These are phyloP conservation scores for Mortierella alpina DNA, from an alignment of 192 early-diverging fungal genomes.

Conservation along the genomic window DNA sequence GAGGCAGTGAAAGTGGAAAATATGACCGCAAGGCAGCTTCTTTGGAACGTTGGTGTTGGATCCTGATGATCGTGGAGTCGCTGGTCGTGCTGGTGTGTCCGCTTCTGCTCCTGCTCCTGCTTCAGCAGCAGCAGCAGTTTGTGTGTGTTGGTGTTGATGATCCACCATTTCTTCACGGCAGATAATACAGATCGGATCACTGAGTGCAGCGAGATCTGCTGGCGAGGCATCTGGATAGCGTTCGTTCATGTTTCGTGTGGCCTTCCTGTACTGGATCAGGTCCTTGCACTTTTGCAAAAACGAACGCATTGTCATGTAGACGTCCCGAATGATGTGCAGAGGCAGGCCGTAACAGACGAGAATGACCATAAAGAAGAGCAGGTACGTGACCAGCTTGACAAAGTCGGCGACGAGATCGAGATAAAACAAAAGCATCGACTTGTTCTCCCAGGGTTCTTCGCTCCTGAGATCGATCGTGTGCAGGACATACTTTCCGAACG, in stretches of 20 bases:
- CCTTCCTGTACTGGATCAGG: constrained; percentile 90
- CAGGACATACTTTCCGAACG: constrained; percentile 86
- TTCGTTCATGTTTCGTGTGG: constrained; percentile 96
- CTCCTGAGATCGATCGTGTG: constrained; percentile 86
- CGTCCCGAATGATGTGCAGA: constrained; percentile 95
- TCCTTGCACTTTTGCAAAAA: constrained; percentile 91
- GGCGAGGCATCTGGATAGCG: constrained; percentile 93
- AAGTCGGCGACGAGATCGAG: constrained; percentile 91
- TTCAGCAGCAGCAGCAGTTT: constrained; percentile 7
- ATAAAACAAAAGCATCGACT: constrained; percentile 92
- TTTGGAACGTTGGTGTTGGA: constrained; percentile 82
- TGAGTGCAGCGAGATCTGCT: constrained; percentile 77
- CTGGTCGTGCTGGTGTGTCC: constrained; percentile 5
- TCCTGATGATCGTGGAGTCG: constrained; percentile 39
- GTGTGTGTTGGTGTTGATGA: constrained; percentile 2
- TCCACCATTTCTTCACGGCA: constrained; percentile 95
- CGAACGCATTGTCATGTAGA: constrained; percentile 94
- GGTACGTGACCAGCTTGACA: constrained; percentile 88
- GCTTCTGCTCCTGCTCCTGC: constrained; percentile 10
- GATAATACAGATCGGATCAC: constrained; percentile 92
- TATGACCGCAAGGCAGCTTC: constrained; percentile 94
- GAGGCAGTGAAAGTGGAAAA: constrained; percentile 97
- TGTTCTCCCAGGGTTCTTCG: constrained; percentile 94
- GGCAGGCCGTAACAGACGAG: constrained; percentile 88
- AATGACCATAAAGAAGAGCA: constrained; percentile 89